Conservation (phyloP, 176 grass and related monocot species). For the Avena insularis region DNA sequence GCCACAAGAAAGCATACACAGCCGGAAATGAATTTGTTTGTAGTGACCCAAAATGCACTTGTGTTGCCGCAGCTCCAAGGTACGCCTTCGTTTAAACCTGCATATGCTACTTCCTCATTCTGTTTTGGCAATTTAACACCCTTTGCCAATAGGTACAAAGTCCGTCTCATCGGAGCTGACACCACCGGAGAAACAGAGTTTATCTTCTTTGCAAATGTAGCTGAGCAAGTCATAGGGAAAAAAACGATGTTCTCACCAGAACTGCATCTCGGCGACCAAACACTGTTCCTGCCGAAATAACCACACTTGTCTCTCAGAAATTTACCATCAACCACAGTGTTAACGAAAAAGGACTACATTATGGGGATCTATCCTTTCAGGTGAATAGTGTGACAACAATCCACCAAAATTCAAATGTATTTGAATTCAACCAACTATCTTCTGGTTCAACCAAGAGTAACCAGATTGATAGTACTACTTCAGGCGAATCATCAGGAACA, state of each 20-base stretch:
- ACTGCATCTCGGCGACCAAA: neutral
- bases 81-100: neutral
- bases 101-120: neutral
- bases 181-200: neutral
- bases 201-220: neutral
- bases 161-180: neutral
- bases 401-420: neutral
- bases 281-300: neutral
- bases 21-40: neutral
- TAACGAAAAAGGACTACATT: neutral
- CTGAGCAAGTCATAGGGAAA: neutral
- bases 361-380: neutral
- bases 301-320: neutral
- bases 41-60: neutral
- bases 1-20: neutral
- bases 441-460: neutral
- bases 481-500: too few relatives aligned
- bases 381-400: neutral
- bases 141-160: neutral
- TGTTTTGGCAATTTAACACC: too few relatives aligned
- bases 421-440: neutral
- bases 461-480: too few relatives aligned
- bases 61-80: neutral
- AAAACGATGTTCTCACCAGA: neutral
- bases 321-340: neutral